Evolutionary conservation across 140 eudicot genomes (phyloP).

Genomic region (Senecio squalidus): DNA sequence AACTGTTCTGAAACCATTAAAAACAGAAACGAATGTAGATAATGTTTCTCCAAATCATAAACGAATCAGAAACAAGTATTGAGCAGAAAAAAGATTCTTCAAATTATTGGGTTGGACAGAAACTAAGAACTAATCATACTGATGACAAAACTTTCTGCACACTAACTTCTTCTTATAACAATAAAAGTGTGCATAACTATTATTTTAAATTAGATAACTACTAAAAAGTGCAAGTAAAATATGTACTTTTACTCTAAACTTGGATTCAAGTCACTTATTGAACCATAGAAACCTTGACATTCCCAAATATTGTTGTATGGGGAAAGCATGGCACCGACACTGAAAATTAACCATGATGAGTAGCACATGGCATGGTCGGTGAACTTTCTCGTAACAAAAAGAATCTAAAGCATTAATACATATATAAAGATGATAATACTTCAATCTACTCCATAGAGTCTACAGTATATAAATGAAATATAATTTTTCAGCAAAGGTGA

Average conservation of each 20-base stretch:
- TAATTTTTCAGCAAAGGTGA: neutral
- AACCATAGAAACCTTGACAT: too few relatives aligned
- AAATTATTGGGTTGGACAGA: neutral
- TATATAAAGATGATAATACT: neutral
- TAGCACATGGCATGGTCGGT: neutral
- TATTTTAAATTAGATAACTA: too few relatives aligned
- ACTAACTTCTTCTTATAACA: neutral
- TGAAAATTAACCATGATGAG: neutral
- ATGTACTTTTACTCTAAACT: too few relatives aligned
- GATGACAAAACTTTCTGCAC: neutral
- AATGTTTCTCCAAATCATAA: neutral
- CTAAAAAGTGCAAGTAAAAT: too few relatives aligned
- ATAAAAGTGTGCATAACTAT: too few relatives aligned
- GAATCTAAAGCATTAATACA: too few relatives aligned
- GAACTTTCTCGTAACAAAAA: constrained; percentile 9
- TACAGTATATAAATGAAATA: neutral
- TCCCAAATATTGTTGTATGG: too few relatives aligned
- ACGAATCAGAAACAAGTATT: neutral
- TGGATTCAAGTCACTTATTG: too few relatives aligned
- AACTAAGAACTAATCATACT: neutral
- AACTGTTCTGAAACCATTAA: neutral
- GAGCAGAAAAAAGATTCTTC: neutral
- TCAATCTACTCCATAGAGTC: neutral
- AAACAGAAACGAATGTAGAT: neutral
- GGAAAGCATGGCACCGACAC: neutral